Conservation (phyloP, 2,329 filamentous ascomycete genomes). For the Dactylellina cionopaga region DNA sequence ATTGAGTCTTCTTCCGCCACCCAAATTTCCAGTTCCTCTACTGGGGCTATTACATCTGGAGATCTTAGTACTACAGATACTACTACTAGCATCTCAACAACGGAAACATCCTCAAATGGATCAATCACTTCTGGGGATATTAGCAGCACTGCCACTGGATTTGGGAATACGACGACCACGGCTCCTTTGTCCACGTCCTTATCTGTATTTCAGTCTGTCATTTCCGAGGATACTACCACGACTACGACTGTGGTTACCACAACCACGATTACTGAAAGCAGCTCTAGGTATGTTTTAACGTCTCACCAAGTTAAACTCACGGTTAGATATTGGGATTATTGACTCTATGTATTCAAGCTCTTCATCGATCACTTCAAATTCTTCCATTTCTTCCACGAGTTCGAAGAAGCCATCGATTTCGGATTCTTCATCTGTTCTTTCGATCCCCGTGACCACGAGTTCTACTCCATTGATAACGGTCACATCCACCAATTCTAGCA, state of each 20-base stretch:
- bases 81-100: background rate
- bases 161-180: background rate
- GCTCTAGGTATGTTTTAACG: conserved; percentile 16
- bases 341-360: background rate
- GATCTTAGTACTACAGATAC: background rate
- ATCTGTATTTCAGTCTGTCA: no score
- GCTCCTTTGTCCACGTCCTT: background rate
- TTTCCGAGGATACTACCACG: conserved; percentile 21
- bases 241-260: conserved; percentile 29
- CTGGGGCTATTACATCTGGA: conserved; percentile 10
- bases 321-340: background rate
- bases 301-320: background rate
- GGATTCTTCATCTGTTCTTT: conserved; percentile 24
- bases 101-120: background rate
- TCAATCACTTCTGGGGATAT: conserved; percentile 9
- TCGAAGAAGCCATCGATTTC: background rate
- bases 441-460: conserved; percentile 11
- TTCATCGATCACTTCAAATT: conserved; percentile 10
- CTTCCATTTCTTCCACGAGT: conserved; percentile 13
- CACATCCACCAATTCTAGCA: conserved; percentile 6
- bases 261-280: conserved; percentile 29
- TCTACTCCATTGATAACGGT: conserved; percentile 6
- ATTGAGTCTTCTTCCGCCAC: background rate
- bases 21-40: conserved; percentile 16
- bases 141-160: background rate